Percentiles rank a stretch among this genome's conserved stretches.
Conservation (phyloP, 2,329 filamentous ascomycete genomes). For the Chrysosporium keratinophilum region DNA sequence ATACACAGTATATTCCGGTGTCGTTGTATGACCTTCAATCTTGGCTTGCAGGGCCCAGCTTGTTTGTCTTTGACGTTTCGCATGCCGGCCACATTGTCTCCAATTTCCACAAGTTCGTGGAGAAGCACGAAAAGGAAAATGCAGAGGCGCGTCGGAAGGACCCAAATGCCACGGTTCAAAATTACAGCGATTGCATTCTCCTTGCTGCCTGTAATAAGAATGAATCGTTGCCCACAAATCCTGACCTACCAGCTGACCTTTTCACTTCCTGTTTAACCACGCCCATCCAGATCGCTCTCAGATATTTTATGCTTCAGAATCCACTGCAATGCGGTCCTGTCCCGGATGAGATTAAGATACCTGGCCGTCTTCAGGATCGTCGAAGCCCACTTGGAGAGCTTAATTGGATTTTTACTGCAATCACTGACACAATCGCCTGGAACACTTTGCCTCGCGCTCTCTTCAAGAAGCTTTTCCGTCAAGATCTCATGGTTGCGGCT, state of each 20-base stretch:
- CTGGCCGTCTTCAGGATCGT: conserved; percentile 82
- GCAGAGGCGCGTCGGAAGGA: conserved; percentile 64
- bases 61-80: conserved; percentile 97
- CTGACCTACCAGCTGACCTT: conserved; percentile 80
- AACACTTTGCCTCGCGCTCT: conserved; percentile 80
- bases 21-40: conserved; percentile 89
- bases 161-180: conserved; percentile 51
- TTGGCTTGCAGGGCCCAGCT: conserved; percentile 88
- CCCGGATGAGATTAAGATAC: conserved; percentile 76
- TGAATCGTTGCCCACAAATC: conserved; percentile 91
- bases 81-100: conserved; percentile 90
- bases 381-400: conserved; percentile 89
- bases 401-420: conserved; percentile 99
- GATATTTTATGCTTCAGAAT: conserved; percentile 93
- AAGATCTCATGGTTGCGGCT: conserved; percentile 98
- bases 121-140: conserved; percentile 89
- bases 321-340: conserved; percentile 58
- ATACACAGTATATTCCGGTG: conserved; percentile 96
- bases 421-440: conserved; percentile 98
- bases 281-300: conserved; percentile 91
- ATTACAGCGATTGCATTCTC: conserved; percentile 80
- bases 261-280: conserved; percentile 95
- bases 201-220: conserved; percentile 82
- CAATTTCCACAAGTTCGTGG: conserved; percentile 88
- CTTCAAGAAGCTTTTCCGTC: conserved; percentile 93